Base-by-base conservation (phyloP, 805 yeast species). In the Priceomyces medius region DNA sequence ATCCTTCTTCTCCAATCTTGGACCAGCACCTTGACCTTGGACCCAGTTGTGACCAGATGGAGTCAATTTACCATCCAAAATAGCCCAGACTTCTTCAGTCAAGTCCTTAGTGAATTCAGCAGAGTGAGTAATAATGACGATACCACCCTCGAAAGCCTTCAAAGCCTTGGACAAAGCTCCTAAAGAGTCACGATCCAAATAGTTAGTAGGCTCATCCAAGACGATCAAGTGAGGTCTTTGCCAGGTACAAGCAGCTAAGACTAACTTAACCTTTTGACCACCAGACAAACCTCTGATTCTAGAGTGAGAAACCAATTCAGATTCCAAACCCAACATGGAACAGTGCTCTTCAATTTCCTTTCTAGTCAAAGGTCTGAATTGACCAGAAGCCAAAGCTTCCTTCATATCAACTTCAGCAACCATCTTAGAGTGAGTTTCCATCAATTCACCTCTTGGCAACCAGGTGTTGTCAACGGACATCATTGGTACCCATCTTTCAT, bases 21-120 rank as follows among this genome's bases (percentile, higher is more conserved):
- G 99, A 80, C 99, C 99, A 69, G 97, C 62, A 80, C 99, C 99
- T 82, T 93, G 99, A 77, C 99, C 99, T 64, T 87, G 82, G 63
- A 93, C 99, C 99, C 99, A 93, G 86, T 93, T 95, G 81, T 93
- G 99, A 74, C 99, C 99, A 60, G 99, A 93, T 75, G 99, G 99
- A 68, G 96, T 87, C 99, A 93, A 93, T 60, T 60, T 74, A 86
- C 99, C 99, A 79, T 91, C 90, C 56, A 87, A 68, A 57, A 93
- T 99, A 67, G 99, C 97, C 99, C 99, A 93, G 66, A 93, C 98
- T 83, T 93, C 99, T 79, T 93, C 98, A 71, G 99, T 93, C 74
- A 93, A 77, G 73, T 90, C 88, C 84, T 91, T 88, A 76, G 99
- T 93, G 88, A 93, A 93, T 83, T 93, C 99, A 68, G 98, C 97